Conservation (phyloP, 2,329 filamentous ascomycete species). For the Colletotrichum godetiae region DNA sequence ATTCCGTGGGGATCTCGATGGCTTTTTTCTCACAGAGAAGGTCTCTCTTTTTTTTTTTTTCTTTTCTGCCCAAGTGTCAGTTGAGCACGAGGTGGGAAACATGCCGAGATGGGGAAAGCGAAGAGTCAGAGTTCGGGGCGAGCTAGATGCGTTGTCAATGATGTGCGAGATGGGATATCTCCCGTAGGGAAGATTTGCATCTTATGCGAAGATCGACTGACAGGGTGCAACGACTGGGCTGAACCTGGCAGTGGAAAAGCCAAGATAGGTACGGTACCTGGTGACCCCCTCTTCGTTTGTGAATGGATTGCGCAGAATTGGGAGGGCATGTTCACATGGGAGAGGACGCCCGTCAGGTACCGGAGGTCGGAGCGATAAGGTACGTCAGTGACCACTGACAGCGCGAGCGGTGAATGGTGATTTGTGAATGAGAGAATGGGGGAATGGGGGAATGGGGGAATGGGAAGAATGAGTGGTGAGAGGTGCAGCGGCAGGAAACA, state of each 20-base stretch:
- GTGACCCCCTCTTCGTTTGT: conserved; percentile 16
- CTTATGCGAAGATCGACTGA: conserved; percentile 36
- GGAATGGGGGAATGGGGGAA: background rate
- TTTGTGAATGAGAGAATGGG: background rate
- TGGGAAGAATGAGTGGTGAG: background rate
- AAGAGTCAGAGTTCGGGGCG: conserved; percentile 18
- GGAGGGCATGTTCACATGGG: conserved; percentile 21
- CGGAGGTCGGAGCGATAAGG: background rate
- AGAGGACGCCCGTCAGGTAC: conserved; percentile 17
- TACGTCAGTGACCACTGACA: background rate
- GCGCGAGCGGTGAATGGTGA: conserved; percentile 1
- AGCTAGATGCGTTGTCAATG: conserved; percentile 35
- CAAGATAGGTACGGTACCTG: background rate
- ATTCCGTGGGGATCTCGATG: conserved; percentile 33
- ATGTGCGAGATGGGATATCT: conserved; percentile 36
- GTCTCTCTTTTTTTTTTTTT: background rate
- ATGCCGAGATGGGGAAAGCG: conserved; percentile 19
- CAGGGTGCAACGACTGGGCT: conserved; percentile 31
- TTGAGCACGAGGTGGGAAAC: conserved; percentile 2
- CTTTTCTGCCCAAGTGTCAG: background rate
- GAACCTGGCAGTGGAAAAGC: conserved; percentile 22
- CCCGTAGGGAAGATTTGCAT: conserved; percentile 35
- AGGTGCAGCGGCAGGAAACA: background rate
- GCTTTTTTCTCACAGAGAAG: background rate
- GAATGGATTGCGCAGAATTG: conserved; percentile 25